Percentiles rank a stretch among this genome's conserved stretches.
Conservation (phyloP, 2,329 filamentous ascomycete species). For the Didymosphaeria variabile region DNA sequence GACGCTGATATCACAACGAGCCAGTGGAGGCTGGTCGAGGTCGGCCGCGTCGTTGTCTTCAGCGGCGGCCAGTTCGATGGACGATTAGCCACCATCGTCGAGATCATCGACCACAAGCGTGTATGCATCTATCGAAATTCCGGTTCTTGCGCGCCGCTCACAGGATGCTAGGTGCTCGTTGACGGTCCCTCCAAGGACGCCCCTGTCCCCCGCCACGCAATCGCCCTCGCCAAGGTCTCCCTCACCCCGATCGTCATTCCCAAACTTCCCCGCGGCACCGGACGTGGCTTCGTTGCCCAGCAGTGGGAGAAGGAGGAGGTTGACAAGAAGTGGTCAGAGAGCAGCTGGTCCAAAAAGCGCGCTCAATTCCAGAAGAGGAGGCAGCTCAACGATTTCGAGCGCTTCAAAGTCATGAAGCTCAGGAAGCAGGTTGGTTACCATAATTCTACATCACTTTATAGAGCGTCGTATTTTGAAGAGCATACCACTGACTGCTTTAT, state of each 20-base stretch:
- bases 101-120: conserved; percentile 99
- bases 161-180: conserved; percentile 79
- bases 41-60: conserved; percentile 96
- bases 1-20: conserved; percentile 59
- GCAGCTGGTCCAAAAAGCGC: conserved; percentile 93
- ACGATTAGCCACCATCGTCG: conserved; percentile 92
- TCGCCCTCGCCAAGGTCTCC: conserved; percentile 82
- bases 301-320: conserved; percentile 91
- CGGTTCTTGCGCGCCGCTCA: conserved; percentile 39
- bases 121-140: conserved; percentile 70
- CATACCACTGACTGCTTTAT: conserved; percentile 29
- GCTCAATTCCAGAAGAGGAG: conserved; percentile 85
- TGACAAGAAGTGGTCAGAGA: conserved; percentile 91
- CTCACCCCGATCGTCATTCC: conserved; percentile 90
- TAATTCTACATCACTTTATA: background rate
- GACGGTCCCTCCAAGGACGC: conserved; percentile 88
- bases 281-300: conserved; percentile 83
- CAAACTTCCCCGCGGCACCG: conserved; percentile 84
- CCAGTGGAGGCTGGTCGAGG: conserved; percentile 89
- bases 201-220: conserved; percentile 85
- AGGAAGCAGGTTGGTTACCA: conserved; percentile 87
- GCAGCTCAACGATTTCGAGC: conserved; percentile 96
- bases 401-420: conserved; percentile 99
- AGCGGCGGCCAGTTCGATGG: conserved; percentile 82
- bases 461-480: background rate